These are phyloP conservation scores for Pilatotrama ljubarskyi DNA, from an alignment of 768 basidiomycete species.

Conservation along the genomic window DNA sequence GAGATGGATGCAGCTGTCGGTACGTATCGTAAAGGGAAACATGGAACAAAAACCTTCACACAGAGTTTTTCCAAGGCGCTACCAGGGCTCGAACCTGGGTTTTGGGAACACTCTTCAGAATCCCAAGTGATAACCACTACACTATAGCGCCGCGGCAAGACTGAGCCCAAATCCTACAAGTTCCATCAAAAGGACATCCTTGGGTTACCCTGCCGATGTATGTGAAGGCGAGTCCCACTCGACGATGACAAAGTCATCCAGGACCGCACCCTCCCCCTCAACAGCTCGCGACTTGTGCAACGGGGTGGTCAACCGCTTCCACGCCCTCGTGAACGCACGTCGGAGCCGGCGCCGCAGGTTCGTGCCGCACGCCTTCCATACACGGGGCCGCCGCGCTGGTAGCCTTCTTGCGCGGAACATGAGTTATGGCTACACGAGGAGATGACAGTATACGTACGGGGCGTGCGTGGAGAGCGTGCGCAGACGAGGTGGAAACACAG, in stretches of 20 bases:
- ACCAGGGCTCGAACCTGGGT: conserved; percentile 22
- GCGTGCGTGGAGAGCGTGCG: neutral
- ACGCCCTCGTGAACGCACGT: neutral
- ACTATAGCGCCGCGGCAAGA: conserved; percentile 22
- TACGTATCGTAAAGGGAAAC: too few relatives aligned
- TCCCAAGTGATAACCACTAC: conserved; percentile 24
- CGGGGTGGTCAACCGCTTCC: conserved; percentile 1
- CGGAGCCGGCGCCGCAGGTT: neutral
- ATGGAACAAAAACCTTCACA: too few relatives aligned
- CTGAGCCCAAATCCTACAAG: too few relatives aligned
- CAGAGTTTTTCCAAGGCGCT: too few relatives aligned
- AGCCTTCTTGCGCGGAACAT: neutral
- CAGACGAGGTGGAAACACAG: neutral
- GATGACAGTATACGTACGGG: neutral
- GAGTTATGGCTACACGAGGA: neutral
- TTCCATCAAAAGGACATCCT: too few relatives aligned
- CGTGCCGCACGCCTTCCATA: neutral
- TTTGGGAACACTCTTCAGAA: conserved; percentile 21
- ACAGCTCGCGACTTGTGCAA: neutral
- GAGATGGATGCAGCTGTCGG: too few relatives aligned
- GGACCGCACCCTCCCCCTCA: neutral
- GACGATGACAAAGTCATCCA: conserved; percentile 13
- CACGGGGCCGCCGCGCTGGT: neutral
- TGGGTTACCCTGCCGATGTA: neutral
- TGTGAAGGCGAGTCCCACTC: neutral